These are phyloP conservation scores for Boletus subcaerulescens DNA, from an alignment of 768 basidiomycete genomes.

Conservation along the genomic window DNA sequence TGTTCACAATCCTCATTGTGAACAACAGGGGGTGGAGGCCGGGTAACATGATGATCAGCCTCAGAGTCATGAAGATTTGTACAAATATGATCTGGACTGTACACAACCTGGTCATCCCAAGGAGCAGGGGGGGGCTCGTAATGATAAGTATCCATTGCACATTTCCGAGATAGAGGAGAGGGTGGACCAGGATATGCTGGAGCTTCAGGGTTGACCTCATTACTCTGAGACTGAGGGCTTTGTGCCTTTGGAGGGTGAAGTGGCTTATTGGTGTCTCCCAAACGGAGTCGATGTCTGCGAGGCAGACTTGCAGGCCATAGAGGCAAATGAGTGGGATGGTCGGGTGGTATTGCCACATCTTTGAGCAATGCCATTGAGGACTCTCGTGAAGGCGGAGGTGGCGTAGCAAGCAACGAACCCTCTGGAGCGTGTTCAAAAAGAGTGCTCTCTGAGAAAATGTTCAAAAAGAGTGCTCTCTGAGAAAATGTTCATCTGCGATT, in stretches of 20 bases:
- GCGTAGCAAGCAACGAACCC: constrained; percentile 18
- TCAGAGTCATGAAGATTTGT: constrained; percentile 10
- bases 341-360: constrained; percentile 1
- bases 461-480: constrained; percentile 16
- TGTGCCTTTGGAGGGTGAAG: neutral
- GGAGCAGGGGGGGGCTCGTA: constrained; percentile 3
- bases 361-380: constrained; percentile 24
- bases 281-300: constrained; percentile 3
- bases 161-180: constrained; percentile 10
- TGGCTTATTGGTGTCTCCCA: constrained; percentile 7
- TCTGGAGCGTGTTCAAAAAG: constrained; percentile 14
- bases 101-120: constrained; percentile 6
- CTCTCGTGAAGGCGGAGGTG: constrained; percentile 30
- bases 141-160: constrained; percentile 3
- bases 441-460: constrained; percentile 18
- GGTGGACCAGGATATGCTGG: constrained; percentile 1
- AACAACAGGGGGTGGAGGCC: neutral
- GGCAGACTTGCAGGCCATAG: constrained; percentile 21
- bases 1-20: constrained; percentile 11
- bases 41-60: neutral
- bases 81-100: constrained; percentile 9
- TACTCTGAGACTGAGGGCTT: neutral
- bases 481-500: constrained; percentile 5
- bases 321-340: constrained; percentile 20
- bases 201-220: constrained; percentile 5